phyloP scores from a whole-genome alignment of 495 filamentous ascomycete species.

The Pyrenula massariospora region DNA sequence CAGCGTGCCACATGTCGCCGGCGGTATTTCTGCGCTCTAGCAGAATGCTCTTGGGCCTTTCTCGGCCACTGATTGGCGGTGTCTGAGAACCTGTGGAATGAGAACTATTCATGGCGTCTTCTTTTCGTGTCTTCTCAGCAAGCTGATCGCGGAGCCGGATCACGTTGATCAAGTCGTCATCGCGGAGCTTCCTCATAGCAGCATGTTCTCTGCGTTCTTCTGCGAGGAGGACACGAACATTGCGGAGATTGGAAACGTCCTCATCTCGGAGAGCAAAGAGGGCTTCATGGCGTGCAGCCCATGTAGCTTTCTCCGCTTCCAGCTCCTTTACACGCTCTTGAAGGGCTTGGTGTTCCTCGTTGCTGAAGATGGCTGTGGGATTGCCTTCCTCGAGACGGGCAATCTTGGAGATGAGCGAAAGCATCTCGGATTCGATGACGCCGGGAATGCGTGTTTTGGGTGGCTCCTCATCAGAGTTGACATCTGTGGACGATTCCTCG shows the following conservation, averaged over 20 bases:
- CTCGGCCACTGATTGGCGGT: slow-evolving; percentile 6
- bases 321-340: slow-evolving; percentile 2
- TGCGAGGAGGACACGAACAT: slow-evolving; percentile 16
- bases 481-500: neutral
- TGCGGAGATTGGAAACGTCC: slow-evolving; percentile 19
- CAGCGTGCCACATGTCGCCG: slow-evolving; percentile 11
- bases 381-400: neutral
- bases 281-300: slow-evolving; percentile 16
- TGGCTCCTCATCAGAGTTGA: neutral
- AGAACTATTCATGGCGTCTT: neutral
- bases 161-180: slow-evolving; percentile 19
- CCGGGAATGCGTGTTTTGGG: neutral
- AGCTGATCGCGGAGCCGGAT: slow-evolving; percentile 14
- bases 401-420: neutral
- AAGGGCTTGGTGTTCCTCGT: slow-evolving; percentile 11
- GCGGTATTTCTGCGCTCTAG: neutral
- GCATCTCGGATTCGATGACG: neutral
- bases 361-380: neutral
- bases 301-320: slow-evolving; percentile 10
- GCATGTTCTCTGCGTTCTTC: slow-evolving; percentile 17
- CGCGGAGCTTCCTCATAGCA: slow-evolving; percentile 15
- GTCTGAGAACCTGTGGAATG: neutral
- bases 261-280: slow-evolving; percentile 19
- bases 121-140: slow-evolving; percentile 11
- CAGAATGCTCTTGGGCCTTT: slow-evolving; percentile 2